Conservation (phyloP, 345 rosid genomes). For the Erucastrum elatum region DNA sequence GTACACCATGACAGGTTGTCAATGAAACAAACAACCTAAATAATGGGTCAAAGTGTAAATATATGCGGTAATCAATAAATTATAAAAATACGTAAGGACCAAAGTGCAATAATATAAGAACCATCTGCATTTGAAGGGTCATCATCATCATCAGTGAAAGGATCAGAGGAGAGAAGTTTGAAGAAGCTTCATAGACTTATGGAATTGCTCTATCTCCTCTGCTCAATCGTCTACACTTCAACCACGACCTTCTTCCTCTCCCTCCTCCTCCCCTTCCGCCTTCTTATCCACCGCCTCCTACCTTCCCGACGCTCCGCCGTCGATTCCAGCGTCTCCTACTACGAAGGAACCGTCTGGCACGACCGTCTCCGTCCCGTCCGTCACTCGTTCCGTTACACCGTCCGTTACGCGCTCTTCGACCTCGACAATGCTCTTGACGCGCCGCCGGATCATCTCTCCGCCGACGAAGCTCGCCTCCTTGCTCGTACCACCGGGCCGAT, state of each 20-base stretch:
- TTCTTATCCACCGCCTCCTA: constrained; percentile 34
- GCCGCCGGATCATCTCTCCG: constrained; percentile 71
- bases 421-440: constrained; percentile 47
- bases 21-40: not conserved
- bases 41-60: not conserved
- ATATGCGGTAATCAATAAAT: not conserved
- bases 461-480: constrained; percentile 60
- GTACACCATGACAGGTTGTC: not conserved
- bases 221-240: constrained; percentile 48
- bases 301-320: constrained; percentile 29
- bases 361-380: constrained; percentile 78
- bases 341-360: constrained; percentile 86
- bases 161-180: constrained; percentile 1
- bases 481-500: constrained; percentile 66
- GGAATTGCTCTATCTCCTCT: constrained; percentile 53
- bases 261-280: constrained; percentile 47
- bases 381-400: constrained; percentile 67
- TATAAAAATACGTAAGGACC: not conserved
- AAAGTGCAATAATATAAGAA: not conserved
- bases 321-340: constrained; percentile 40
- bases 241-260: constrained; percentile 46
- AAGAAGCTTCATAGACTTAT: constrained; percentile 25
- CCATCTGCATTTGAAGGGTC: constrained; percentile 10
- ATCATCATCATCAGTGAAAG: not conserved
- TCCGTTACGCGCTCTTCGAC: constrained; percentile 78